Conservation (phyloP, 2,329 filamentous ascomycete species). For the Fulvia fulva region DNA sequence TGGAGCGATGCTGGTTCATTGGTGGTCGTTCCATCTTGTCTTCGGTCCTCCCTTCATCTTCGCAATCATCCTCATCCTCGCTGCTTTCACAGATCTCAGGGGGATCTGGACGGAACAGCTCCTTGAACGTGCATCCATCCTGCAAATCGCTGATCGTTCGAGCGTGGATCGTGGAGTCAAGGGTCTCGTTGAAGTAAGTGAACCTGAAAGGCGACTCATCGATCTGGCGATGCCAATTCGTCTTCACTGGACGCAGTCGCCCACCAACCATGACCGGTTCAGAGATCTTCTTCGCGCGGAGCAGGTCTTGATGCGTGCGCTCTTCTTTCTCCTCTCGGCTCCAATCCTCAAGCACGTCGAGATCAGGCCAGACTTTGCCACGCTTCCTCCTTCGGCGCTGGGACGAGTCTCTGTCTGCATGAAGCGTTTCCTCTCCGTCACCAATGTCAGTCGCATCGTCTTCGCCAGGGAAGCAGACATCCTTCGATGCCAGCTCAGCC, state of each 20-base stretch:
- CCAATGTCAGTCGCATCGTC: constrained; percentile 53
- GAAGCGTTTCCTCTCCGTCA: constrained; percentile 60
- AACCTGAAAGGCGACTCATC: constrained; percentile 92
- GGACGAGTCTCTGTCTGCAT: constrained; percentile 11
- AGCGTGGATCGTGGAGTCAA: constrained; percentile 92
- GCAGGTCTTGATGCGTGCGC: constrained; percentile 65
- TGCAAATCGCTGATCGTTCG: constrained; percentile 91
- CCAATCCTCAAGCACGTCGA: constrained; percentile 83
- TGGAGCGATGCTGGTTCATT: constrained; percentile 12
- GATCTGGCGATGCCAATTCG: constrained; percentile 76
- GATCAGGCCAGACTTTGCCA: constrained; percentile 74
- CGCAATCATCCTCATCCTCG: constrained; percentile 60
- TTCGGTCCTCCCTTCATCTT: constrained; percentile 42
- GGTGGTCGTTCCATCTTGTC: constrained; percentile 35
- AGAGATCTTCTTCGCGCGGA: constrained; percentile 83
- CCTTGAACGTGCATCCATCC: constrained; percentile 77
- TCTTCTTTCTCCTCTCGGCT: constrained; percentile 84
- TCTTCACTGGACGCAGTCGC: constrained; percentile 70
- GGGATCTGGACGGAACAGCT: constrained; percentile 88
- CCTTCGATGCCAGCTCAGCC: constrained; percentile 67
- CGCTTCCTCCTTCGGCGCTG: constrained; percentile 55
- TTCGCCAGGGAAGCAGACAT: constrained; percentile 87
- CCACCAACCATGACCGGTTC: constrained; percentile 92
- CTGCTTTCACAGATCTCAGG: constrained; percentile 65
- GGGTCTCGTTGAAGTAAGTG: constrained; percentile 98